These are phyloP conservation scores for Serpula lacrymans DNA, from an alignment of 768 basidiomycete species.

Conservation along the genomic window DNA sequence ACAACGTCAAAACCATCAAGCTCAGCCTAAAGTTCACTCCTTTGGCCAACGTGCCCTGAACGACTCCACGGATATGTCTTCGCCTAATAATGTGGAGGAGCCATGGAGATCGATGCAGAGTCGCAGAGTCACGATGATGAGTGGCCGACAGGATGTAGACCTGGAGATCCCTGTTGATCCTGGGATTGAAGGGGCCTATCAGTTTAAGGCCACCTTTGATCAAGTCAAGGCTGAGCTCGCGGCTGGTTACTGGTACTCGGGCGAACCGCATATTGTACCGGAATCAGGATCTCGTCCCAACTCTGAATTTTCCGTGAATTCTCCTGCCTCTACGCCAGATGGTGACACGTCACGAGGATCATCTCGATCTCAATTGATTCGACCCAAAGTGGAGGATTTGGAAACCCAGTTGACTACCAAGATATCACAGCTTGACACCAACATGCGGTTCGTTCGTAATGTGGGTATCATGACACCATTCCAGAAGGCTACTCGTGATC, in stretches of 20 bases:
- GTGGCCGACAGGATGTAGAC: constrained; percentile 29
- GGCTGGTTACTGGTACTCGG: constrained; percentile 37
- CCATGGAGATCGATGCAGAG: constrained; percentile 17
- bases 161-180: constrained; percentile 47
- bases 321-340: not conserved
- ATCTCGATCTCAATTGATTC: constrained; percentile 52
- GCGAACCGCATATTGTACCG: constrained; percentile 23
- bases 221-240: constrained; percentile 84
- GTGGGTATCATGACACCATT: constrained; percentile 86
- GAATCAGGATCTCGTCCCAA: no score
- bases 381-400: constrained; percentile 61
- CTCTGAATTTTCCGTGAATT: not conserved
- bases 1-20: constrained; percentile 33
- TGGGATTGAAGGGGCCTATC: constrained; percentile 57
- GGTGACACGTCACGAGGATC: constrained; percentile 7
- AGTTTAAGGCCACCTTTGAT: constrained; percentile 81
- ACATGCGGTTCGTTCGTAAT: constrained; percentile 75
- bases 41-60: constrained; percentile 44
- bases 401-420: constrained; percentile 52
- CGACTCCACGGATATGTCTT: constrained; percentile 38
- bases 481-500: constrained; percentile 77
- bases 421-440: constrained; percentile 59
- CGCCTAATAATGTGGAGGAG: no score
- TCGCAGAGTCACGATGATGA: constrained; percentile 29
- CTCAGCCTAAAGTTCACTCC: constrained; percentile 21